Percentiles rank a stretch among this genome's conserved stretches.
phyloP scores from a whole-genome alignment of 495 filamentous ascomycete genomes.

The Baudoinia panamericana region DNA sequence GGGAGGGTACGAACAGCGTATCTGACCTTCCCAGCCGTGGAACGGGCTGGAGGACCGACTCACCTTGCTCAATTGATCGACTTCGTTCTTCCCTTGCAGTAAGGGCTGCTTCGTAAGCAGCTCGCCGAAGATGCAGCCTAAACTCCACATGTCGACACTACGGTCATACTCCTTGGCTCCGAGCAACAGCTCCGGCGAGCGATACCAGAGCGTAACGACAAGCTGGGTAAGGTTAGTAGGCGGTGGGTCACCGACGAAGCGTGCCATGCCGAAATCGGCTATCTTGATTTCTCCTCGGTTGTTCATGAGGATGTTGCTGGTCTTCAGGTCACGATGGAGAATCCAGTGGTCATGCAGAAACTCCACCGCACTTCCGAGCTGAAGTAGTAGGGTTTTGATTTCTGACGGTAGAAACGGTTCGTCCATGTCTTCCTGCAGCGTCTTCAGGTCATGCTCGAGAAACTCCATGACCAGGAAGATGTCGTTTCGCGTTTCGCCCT shows the following conservation, averaged over 20 bases:
- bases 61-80: slow-evolving; percentile 62
- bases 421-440: slow-evolving; percentile 81
- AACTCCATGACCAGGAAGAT: slow-evolving; percentile 97
- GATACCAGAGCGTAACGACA: slow-evolving; percentile 96
- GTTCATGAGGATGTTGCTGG: slow-evolving; percentile 87
- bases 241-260: slow-evolving; percentile 66
- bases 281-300: slow-evolving; percentile 93
- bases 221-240: slow-evolving; percentile 77
- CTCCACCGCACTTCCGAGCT: slow-evolving; percentile 67
- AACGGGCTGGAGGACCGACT: slow-evolving; percentile 6
- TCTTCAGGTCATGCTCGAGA: slow-evolving; percentile 94
- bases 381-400: slow-evolving; percentile 75
- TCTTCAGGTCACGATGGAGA: slow-evolving; percentile 91
- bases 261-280: slow-evolving; percentile 95
- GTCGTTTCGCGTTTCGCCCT: slow-evolving; percentile 52
- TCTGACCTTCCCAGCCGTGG: slow-evolving; percentile 17
- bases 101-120: slow-evolving; percentile 72
- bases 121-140: slow-evolving; percentile 95
- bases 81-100: slow-evolving; percentile 86
- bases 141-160: slow-evolving; percentile 86
- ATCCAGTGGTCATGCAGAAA: slow-evolving; percentile 89
- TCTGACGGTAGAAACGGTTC: slow-evolving; percentile 91
- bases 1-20: background rate
- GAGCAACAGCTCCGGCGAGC: slow-evolving; percentile 78
- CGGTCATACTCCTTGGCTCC: slow-evolving; percentile 63